These are phyloP conservation scores for Onygena corvina DNA, from an alignment of 2,329 filamentous ascomycete species.

Conservation along the genomic window DNA sequence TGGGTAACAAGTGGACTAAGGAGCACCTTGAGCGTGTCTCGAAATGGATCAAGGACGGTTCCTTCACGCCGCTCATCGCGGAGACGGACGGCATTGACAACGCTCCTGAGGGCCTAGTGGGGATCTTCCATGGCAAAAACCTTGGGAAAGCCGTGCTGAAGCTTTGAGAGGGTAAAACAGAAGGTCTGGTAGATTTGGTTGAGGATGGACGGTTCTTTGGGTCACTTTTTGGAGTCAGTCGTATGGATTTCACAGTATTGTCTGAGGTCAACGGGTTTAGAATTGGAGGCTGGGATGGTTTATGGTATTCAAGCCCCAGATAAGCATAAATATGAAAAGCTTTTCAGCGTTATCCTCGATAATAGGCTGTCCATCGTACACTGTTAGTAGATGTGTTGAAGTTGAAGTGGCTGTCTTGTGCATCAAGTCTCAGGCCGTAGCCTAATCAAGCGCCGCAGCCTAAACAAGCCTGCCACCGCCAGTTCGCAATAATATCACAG, in stretches of 20 bases:
- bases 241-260: neutral
- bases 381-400: too few relatives aligned
- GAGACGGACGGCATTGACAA: conserved; percentile 68
- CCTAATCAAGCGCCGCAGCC: too few relatives aligned
- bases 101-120: conserved; percentile 59
- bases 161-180: conserved; percentile 36
- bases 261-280: neutral
- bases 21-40: conserved; percentile 66
- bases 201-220: neutral
- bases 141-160: conserved; percentile 77
- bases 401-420: too few relatives aligned
- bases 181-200: neutral
- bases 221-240: neutral
- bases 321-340: too few relatives aligned
- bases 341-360: too few relatives aligned
- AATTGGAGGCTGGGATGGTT: neutral
- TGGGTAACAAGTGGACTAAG: conserved; percentile 53
- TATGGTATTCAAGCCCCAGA: too few relatives aligned
- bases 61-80: conserved; percentile 56
- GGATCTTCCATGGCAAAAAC: conserved; percentile 65
- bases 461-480: too few relatives aligned
- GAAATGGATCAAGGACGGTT: conserved; percentile 64
- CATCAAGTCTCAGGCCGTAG: too few relatives aligned
- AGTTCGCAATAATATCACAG: too few relatives aligned
- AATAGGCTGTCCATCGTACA: too few relatives aligned